phyloP scores from a whole-genome alignment of 176 grass and related monocot genomes.

The Zizania latifolia region DNA sequence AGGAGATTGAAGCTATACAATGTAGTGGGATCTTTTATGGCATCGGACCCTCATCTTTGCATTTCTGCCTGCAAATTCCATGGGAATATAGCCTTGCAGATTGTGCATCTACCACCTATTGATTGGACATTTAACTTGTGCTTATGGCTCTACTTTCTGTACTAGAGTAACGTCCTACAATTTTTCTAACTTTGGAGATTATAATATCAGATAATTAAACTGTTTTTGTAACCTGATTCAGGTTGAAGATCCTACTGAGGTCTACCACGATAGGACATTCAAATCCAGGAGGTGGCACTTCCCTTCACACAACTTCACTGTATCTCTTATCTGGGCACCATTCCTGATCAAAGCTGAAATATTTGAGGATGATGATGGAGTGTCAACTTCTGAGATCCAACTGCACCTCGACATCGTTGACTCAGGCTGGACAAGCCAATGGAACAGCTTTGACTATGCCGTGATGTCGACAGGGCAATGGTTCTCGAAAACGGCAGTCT shows the following conservation, averaged over 20 bases:
- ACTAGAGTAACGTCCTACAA: neutral
- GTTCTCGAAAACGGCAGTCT: constrained; percentile 78
- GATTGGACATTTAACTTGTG: neutral
- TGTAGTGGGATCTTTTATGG: neutral
- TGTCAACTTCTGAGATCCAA: constrained; percentile 56
- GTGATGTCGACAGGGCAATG: constrained; percentile 83
- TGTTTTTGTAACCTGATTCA: constrained; percentile 26
- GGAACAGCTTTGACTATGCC: constrained; percentile 64
- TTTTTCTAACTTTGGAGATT: neutral
- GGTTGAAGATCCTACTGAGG: constrained; percentile 74
- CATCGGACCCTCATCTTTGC: neutral
- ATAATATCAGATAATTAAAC: too few relatives aligned
- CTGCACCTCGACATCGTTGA: constrained; percentile 65
- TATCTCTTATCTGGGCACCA: constrained; percentile 80
- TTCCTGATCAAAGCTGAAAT: constrained; percentile 70
- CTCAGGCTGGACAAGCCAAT: constrained; percentile 51
- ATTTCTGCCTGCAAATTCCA: neutral
- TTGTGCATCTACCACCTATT: neutral
- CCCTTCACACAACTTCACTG: constrained; percentile 58
- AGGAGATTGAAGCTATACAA: neutral
- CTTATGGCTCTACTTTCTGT: neutral
- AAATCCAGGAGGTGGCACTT: constrained; percentile 79
- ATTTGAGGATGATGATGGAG: constrained; percentile 76
- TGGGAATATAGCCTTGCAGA: neutral
- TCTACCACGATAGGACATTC: constrained; percentile 61